phyloP scores from a whole-genome alignment of 2,329 filamentous ascomycete species.

The Didymella keratinophila region DNA sequence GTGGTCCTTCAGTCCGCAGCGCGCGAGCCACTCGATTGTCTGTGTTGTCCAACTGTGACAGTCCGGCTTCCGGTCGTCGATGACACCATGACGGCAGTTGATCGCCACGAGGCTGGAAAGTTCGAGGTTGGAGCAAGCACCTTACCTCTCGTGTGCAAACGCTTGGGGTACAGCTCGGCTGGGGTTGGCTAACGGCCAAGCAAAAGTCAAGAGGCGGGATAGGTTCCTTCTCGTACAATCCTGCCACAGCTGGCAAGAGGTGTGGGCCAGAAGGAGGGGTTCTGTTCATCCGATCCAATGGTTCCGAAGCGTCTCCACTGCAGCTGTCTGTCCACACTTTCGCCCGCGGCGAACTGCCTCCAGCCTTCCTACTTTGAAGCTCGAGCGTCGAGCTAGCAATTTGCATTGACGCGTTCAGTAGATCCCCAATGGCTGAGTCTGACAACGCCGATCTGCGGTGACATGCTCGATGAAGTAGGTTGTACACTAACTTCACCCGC shows the following conservation, averaged over 20 bases:
- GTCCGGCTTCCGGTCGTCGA: background rate
- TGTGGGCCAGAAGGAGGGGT: conserved; percentile 36
- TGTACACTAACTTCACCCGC: conserved; percentile 22
- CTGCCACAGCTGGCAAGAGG: conserved; percentile 19
- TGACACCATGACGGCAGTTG: conserved; percentile 7
- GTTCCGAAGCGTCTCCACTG: conserved; percentile 20
- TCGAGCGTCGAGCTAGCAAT: conserved; percentile 33
- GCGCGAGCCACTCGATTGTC: conserved; percentile 5
- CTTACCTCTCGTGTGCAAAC: conserved; percentile 1
- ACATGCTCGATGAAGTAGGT: conserved; percentile 36
- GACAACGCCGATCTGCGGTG: conserved; percentile 30
- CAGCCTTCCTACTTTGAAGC: conserved; percentile 35
- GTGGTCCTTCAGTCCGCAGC: background rate
- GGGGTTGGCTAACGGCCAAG: conserved; percentile 24
- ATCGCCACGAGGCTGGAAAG: background rate
- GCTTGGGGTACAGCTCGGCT: conserved; percentile 13
- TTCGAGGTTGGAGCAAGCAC: conserved; percentile 18
- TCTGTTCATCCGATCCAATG: conserved; percentile 35
- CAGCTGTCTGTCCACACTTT: conserved; percentile 15
- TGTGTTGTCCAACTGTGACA: conserved; percentile 5
- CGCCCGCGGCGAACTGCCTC: conserved; percentile 23
- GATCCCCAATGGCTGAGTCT: conserved; percentile 33
- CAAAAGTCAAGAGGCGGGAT: conserved; percentile 31
- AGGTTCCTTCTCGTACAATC: conserved; percentile 11
- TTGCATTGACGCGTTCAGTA: conserved; percentile 42